phyloP scores from a whole-genome alignment of 2,329 filamentous ascomycete species.

The Curvularia verruculosa region DNA sequence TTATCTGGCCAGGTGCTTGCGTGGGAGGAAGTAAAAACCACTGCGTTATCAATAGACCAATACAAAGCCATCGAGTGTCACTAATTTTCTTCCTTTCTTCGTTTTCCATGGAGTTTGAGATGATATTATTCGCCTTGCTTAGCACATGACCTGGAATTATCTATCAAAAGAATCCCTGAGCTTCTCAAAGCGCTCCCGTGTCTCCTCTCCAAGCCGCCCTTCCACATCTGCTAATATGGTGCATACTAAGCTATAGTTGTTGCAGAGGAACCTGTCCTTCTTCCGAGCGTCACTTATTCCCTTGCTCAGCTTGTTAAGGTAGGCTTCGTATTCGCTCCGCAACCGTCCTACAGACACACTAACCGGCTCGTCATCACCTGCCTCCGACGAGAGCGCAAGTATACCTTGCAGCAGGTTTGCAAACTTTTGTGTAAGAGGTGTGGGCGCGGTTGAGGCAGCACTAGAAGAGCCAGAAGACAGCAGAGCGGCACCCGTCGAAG shows the following conservation, averaged over 20 bases:
- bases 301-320: slow-evolving; percentile 78
- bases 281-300: slow-evolving; percentile 78
- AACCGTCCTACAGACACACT: slow-evolving; percentile 78
- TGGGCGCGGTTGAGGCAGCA: slow-evolving; percentile 76
- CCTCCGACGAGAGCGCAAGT: slow-evolving; percentile 81
- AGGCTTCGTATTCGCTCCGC: slow-evolving; percentile 80
- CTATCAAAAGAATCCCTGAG: slow-evolving; percentile 54
- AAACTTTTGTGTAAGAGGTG: slow-evolving; percentile 92
- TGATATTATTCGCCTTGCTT: neutral
- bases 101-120: neutral
- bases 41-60: neutral
- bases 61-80: neutral
- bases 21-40: neutral
- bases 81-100: neutral
- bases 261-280: slow-evolving; percentile 85
- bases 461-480: slow-evolving; percentile 51
- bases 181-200: slow-evolving; percentile 75
- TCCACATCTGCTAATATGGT: slow-evolving; percentile 80
- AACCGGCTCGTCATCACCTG: slow-evolving; percentile 92
- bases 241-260: slow-evolving; percentile 93
- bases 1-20: neutral
- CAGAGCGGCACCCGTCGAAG: slow-evolving; percentile 44
- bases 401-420: slow-evolving; percentile 90
- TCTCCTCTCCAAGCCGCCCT: slow-evolving; percentile 75
- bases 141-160: slow-evolving; percentile 6